These are phyloP conservation scores for Clarireedia paspali DNA, from an alignment of 2,329 filamentous ascomycete species.

Conservation along the genomic window DNA sequence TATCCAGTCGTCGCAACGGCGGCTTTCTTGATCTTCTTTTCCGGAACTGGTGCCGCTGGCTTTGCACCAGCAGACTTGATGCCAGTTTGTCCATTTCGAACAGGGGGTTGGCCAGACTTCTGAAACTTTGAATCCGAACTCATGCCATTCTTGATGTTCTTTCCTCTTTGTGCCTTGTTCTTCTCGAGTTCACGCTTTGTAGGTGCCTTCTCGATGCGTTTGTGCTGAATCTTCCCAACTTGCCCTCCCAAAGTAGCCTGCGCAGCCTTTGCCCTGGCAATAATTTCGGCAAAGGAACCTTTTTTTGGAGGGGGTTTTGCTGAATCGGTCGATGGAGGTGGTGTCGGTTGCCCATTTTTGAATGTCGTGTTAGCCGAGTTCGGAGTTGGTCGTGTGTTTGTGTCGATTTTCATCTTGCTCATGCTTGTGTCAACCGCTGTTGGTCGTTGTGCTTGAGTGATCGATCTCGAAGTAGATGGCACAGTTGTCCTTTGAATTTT, in stretches of 20 bases:
- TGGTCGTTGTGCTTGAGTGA: conserved; percentile 12
- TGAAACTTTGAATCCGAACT: conserved; percentile 24
- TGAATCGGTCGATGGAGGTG: conserved; percentile 15
- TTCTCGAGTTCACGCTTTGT: conserved; percentile 41
- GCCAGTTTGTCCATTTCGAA: conserved; percentile 15
- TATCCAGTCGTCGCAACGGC: conserved; percentile 57
- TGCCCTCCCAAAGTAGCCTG: conserved; percentile 49
- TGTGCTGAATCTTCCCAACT: conserved; percentile 67
- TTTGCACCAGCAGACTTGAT: conserved; percentile 13
- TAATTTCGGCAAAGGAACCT: conserved; percentile 66
- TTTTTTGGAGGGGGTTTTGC: conserved; percentile 50
- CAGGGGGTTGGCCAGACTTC: conserved; percentile 11
- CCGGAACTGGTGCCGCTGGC: conserved; percentile 28
- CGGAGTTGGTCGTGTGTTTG: conserved; percentile 10
- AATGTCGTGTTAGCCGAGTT: conserved; percentile 10
- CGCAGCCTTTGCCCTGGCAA: conserved; percentile 62
- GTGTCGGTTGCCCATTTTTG: conserved; percentile 23
- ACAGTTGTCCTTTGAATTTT: conserved; percentile 36
- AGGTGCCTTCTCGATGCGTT: conserved; percentile 57
- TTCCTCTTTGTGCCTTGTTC: conserved; percentile 20
- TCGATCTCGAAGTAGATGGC: conserved; percentile 20
- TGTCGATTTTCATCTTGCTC: conserved; percentile 17
- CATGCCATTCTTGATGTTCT: conserved; percentile 21
- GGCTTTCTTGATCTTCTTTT: conserved; percentile 56
- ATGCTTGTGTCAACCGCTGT: conserved; percentile 16